phyloP scores from a whole-genome alignment of 345 rosid species.

The Limnanthes douglasii region DNA sequence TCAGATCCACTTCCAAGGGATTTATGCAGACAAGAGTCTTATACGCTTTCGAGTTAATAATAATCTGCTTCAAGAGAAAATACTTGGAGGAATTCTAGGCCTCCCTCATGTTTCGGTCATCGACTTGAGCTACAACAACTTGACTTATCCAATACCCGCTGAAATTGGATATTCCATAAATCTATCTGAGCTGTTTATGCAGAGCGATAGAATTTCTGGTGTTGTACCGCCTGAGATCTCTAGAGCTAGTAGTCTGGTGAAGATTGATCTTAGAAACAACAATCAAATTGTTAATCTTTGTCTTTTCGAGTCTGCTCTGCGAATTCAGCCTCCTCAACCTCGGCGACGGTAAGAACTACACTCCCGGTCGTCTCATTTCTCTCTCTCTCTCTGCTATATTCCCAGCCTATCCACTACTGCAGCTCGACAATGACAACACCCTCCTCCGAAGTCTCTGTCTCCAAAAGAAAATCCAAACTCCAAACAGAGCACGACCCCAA shows the following conservation, averaged over 20 bases:
- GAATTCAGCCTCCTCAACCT: too few species aligned
- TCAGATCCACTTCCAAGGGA: constrained; percentile 56
- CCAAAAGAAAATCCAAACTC: too few species aligned
- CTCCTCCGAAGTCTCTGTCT: too few species aligned
- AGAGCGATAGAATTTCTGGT: constrained; percentile 57
- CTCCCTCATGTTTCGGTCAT: constrained; percentile 83
- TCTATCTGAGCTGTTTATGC: constrained; percentile 73
- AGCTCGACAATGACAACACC: too few species aligned
- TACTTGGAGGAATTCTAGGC: constrained; percentile 45
- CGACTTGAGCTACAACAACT: constrained; percentile 52
- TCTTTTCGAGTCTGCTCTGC: too few species aligned
- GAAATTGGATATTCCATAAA: constrained; percentile 44
- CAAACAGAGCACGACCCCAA: too few species aligned
- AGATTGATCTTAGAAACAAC: constrained; percentile 85
- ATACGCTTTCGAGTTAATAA: constrained; percentile 65
- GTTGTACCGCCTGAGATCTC: constrained; percentile 53
- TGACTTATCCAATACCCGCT: constrained; percentile 51
- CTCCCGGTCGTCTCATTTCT: too few species aligned
- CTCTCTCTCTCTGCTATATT: too few species aligned
- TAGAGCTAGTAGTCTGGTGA: constrained; percentile 52
- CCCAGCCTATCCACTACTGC: too few species aligned
- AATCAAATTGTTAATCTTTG: too few species aligned
- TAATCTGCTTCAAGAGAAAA: constrained; percentile 43
- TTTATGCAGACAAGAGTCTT: constrained; percentile 46
- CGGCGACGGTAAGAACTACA: too few species aligned